Evolutionary conservation across 352 stramenopile genomes (phyloP), one percentile per base, ranked within the genome.

Genomic region (Pythium utonaiense): DNA sequence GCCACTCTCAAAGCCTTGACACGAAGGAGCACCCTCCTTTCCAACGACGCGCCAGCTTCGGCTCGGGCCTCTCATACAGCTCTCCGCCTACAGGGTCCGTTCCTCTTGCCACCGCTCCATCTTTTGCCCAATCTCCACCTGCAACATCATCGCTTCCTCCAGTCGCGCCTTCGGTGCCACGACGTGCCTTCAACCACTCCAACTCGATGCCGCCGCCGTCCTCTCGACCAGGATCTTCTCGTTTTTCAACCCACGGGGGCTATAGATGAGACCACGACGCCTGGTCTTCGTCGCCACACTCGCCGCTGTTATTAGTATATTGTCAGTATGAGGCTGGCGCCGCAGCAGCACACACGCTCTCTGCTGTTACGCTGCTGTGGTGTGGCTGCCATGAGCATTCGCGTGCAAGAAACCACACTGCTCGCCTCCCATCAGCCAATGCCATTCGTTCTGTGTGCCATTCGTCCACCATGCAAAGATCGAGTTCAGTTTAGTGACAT

Each of bases 1-100:
- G 83, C 12, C 78, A 89, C 58, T 88, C 75, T 44, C 71, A 79
- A 31, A 89, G 77, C 60, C 72, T 90, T 65, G 82, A 88, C 52
- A 64, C 80, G 40, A 88, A 80, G 53, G 57, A 73, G 52, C 61
- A 33, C 4, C n/a, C 40, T 36, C 55, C 66, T 30, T 77, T 81
- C 57, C 71, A 78, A 30, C 65, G 31, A 14, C 56, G 60, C 21
- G 33, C 19, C n/a, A 45, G 38, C 38, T 45, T 45, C 38, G 21
- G 38, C 38, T 45, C 38, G 3, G 36, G 36, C 17, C 16, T 44
- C 14, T 44, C 16, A 8, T 25, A 45, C 38, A 45, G 38, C 38
- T 45, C 38, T 12, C 36, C 54, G 28, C 49, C 34, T 10, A 3
- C 49, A 5, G 51, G 27, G 19, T 42, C 19, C 12, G 16, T 41